Base-by-base conservation (phyloP, 192 early-diverging fungal genomes). In the Phycomyces blakesleeanus region DNA sequence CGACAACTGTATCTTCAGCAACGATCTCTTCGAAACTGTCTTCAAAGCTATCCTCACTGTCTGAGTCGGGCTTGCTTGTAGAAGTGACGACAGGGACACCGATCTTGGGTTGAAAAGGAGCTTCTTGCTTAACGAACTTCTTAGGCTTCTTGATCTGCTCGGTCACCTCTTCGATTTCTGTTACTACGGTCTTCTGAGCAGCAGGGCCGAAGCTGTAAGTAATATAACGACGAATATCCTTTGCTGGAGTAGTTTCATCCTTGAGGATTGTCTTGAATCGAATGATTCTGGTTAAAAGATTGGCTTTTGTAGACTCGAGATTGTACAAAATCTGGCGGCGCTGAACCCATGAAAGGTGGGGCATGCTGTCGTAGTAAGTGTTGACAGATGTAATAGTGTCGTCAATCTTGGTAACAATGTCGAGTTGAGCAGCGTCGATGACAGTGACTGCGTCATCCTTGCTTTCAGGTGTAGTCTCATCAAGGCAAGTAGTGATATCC, bases 171-270 rank as follows among this genome's bases (percentile, higher is more conserved):
- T 52, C 39, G 12, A 68, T 15, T 39, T 66, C 57, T 7, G 34
- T 59, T 12, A 66, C 25, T 12, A 54, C 39, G 26, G 54, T 42
- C 27, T 47, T 24, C 26, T 41, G 40, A 1, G 37, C 40, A 11
- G 34, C 27, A 20, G 39, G 5, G 26, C 62, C 62, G 39, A 63
- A 63, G 4, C 51, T 54, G 22, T 42, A 55, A 14, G 18, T 40
- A 18, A 39, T 51, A 12, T 55, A 63, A 18, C 52, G 37, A n/a
- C 39, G 3, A n/a, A 63, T 63, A 16, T 41, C 51, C 38, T 63
- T 2, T 2, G 7, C 29, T 34, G 29, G 29, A 34, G 29, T 7
- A 34, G 29, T 34, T 7, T 34, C 29, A 34, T 34, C 29, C 29
- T 34, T 34, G 29, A 34, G 29, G 29, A 34, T 34, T 34, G 29